A percentile compares a stretch with the other conserved stretches of the same genome.
Evolutionary conservation across 169 alveolate genomes (phyloP).

Genomic region (Plasmodium fragile): DNA sequence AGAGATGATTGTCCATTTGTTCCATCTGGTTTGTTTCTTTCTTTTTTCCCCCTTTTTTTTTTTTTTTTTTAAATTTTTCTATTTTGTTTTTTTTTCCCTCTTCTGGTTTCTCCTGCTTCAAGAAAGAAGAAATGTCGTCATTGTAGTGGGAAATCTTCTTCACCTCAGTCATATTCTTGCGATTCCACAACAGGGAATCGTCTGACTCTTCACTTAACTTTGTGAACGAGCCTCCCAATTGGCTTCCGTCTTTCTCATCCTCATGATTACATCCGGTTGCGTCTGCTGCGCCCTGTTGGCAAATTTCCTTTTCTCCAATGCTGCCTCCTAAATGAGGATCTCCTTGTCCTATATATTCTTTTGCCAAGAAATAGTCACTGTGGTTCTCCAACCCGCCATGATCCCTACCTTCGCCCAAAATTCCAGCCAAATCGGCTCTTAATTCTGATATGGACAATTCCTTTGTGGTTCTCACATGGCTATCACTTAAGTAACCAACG

Average conservation of each 20-base stretch:
- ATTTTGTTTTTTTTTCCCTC: not conserved
- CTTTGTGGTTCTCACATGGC: constrained; percentile 24
- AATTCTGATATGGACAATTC: constrained; percentile 14
- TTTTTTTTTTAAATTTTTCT: constrained; percentile 1
- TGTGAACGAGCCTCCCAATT: not conserved
- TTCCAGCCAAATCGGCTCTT: not conserved
- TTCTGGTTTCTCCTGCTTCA: not conserved
- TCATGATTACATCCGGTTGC: not conserved
- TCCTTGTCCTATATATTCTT: not conserved
- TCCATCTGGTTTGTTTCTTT: not conserved
- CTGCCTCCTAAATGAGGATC: not conserved
- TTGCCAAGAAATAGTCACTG: not conserved
- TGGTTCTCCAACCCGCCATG: not conserved
- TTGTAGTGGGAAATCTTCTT: not conserved
- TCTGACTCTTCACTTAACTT: constrained; percentile 12
- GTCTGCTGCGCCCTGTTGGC: not conserved
- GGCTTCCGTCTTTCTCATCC: not conserved
- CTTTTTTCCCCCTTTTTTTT: constrained; percentile 7
- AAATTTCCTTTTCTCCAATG: not conserved
- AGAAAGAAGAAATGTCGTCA: not conserved
- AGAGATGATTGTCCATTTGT: not conserved
- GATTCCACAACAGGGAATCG: not conserved
- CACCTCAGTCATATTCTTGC: not conserved
- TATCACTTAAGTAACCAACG: constrained; percentile 31
- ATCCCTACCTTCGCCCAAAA: not conserved